phyloP scores from a whole-genome alignment of 2,329 filamentous ascomycete species.

The Thyridium curvatum region DNA sequence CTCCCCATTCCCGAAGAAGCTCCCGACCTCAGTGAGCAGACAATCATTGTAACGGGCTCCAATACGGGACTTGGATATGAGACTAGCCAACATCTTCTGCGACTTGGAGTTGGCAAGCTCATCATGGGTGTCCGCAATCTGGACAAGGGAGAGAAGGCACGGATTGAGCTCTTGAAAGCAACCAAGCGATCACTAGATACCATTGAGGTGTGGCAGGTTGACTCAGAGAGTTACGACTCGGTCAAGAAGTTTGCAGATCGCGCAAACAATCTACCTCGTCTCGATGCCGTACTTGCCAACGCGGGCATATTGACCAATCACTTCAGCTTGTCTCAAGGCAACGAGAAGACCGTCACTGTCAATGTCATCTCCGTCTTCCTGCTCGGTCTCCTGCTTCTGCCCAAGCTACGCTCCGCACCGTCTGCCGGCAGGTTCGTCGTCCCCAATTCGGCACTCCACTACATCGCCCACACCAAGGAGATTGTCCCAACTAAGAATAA shows the following conservation, averaged over 20 bases:
- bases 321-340: constrained; percentile 31
- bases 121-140: constrained; percentile 32
- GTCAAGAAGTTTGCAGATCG: constrained; percentile 30
- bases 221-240: constrained; percentile 32
- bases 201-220: constrained; percentile 32
- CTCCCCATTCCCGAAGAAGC: constrained; percentile 7
- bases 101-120: constrained; percentile 24
- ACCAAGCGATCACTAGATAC: background rate
- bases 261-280: constrained; percentile 23
- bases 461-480: constrained; percentile 16
- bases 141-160: constrained; percentile 18
- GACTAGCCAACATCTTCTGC: constrained; percentile 27
- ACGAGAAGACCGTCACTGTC: constrained; percentile 33
- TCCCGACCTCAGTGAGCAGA: constrained; percentile 4
- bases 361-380: constrained; percentile 22
- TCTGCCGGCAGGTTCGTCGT: constrained; percentile 12
- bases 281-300: constrained; percentile 39
- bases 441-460: constrained; percentile 15
- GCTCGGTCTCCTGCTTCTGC: constrained; percentile 20
- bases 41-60: constrained; percentile 34
- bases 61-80: constrained; percentile 36
- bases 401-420: constrained; percentile 15
- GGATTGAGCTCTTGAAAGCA: constrained; percentile 9
- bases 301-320: constrained; percentile 30
- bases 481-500: constrained; percentile 2